A percentile compares a stretch with the other conserved stretches of the same genome.
phyloP scores from a whole-genome alignment of 495 filamentous ascomycete species.

The Xylona heveae region DNA sequence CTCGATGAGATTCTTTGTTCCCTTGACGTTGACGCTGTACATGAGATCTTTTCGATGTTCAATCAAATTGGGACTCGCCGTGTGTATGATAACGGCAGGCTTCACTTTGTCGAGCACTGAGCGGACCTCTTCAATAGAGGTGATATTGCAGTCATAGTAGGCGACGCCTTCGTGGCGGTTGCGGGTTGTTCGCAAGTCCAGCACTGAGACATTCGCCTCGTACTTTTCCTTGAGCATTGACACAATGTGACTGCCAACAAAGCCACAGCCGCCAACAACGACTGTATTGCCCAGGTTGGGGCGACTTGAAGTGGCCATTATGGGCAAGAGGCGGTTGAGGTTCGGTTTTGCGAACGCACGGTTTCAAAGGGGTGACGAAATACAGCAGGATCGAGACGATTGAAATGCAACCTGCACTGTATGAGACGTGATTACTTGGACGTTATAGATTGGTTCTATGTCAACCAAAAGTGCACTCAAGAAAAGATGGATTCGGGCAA shows the following conservation, averaged over 20 bases:
- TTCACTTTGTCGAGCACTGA: constrained; percentile 43
- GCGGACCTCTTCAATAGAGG: constrained; percentile 40
- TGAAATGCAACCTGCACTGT: too few species aligned
- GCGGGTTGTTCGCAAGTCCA: constrained; percentile 58
- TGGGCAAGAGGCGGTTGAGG: too few species aligned
- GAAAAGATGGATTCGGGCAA: too few species aligned
- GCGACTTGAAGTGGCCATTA: too few species aligned
- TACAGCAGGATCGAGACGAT: too few species aligned
- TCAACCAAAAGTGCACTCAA: too few species aligned
- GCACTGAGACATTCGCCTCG: constrained; percentile 45
- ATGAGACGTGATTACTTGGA: too few species aligned
- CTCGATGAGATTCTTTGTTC: constrained; percentile 59
- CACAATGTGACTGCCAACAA: constrained; percentile 31
- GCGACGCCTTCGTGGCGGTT: constrained; percentile 43
- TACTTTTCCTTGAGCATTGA: constrained; percentile 21
- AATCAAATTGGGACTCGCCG: constrained; percentile 28
- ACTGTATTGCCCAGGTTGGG: too few species aligned
- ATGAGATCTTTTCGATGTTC: constrained; percentile 28
- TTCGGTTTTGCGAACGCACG: too few species aligned
- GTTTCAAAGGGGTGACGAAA: too few species aligned
- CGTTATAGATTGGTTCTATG: too few species aligned
- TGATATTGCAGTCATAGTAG: constrained; percentile 82
- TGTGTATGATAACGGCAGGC: constrained; percentile 88
- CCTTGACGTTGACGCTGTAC: constrained; percentile 81
- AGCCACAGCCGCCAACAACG: constrained; percentile 30